A percentile compares a stretch with the other conserved stretches of the same genome.
phyloP scores from a whole-genome alignment of 768 basidiomycete genomes.

The Collybiopsis confluens region DNA sequence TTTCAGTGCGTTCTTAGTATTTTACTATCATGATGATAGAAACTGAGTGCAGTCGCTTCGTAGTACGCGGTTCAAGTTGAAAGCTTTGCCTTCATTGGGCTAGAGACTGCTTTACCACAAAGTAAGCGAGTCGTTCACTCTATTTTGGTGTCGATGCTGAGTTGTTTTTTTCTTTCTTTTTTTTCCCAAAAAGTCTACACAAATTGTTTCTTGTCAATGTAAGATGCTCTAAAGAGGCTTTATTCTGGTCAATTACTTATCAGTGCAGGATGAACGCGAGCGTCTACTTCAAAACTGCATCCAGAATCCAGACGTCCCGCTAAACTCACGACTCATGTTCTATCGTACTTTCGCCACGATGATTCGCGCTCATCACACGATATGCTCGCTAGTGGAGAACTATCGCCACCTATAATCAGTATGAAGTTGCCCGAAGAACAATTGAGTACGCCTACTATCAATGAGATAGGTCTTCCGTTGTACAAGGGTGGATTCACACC shows the following conservation, averaged over 20 bases:
- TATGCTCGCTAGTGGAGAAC: neutral
- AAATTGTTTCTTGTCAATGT: slow-evolving; percentile 7
- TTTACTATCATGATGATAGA: neutral
- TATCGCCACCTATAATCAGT: neutral
- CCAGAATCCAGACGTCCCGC: neutral
- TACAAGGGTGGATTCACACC: neutral
- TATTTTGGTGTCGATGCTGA: no score
- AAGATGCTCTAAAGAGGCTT: neutral
- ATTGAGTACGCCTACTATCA: neutral
- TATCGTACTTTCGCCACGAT: neutral
- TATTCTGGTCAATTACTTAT: neutral
- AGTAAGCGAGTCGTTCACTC: neutral
- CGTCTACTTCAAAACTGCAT: neutral
- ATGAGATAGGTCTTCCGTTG: slow-evolving; percentile 7
- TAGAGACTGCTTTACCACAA: neutral
- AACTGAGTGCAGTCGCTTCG: neutral
- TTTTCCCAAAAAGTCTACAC: neutral
- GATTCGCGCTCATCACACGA: neutral
- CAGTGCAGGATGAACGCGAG: slow-evolving; percentile 1
- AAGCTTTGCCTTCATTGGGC: neutral
- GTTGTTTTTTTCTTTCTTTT: neutral
- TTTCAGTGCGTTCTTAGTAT: neutral
- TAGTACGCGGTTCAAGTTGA: slow-evolving; percentile 1
- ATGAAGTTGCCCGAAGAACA: neutral
- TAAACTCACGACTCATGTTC: neutral